A percentile compares a stretch with the other conserved stretches of the same genome.
phyloP scores from a whole-genome alignment of 495 filamentous ascomycete species.

The Penicillium longicatenatum region DNA sequence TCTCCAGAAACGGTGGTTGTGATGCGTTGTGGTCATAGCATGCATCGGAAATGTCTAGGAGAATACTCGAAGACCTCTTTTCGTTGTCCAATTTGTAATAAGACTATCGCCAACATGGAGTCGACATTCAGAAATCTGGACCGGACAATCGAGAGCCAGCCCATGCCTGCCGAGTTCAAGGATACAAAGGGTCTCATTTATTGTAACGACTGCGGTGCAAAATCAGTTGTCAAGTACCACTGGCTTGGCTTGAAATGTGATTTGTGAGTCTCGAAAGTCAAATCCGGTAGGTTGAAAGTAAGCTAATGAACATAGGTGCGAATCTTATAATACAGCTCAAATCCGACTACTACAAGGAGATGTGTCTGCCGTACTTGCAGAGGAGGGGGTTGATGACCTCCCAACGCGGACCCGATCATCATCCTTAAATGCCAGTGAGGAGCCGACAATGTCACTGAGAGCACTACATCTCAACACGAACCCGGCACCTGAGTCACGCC shows the following conservation, averaged over 20 bases:
- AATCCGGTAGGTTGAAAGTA: background rate
- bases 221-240: constrained; percentile 83
- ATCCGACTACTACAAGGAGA: constrained; percentile 59
- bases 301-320: constrained; percentile 52
- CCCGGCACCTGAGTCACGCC: constrained; percentile 29
- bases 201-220: constrained; percentile 93
- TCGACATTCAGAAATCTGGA: constrained; percentile 88
- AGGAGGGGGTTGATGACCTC: constrained; percentile 20
- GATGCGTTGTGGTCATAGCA: constrained; percentile 95
- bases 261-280: constrained; percentile 46
- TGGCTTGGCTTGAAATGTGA: constrained; percentile 93
- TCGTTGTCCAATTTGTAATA: constrained; percentile 92
- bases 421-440: constrained; percentile 28
- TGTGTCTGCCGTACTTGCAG: constrained; percentile 27
- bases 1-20: constrained; percentile 87
- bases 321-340: constrained; percentile 83
- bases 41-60: constrained; percentile 84
- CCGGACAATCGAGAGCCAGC: constrained; percentile 80
- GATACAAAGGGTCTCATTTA: constrained; percentile 79
- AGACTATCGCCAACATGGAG: constrained; percentile 96
- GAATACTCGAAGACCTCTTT: constrained; percentile 86
- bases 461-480: constrained; percentile 37
- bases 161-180: constrained; percentile 83
- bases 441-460: constrained; percentile 27
- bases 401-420: constrained; percentile 32